These are phyloP conservation scores for Neoboletus magnificus DNA, from an alignment of 768 basidiomycete genomes.

Conservation along the genomic window DNA sequence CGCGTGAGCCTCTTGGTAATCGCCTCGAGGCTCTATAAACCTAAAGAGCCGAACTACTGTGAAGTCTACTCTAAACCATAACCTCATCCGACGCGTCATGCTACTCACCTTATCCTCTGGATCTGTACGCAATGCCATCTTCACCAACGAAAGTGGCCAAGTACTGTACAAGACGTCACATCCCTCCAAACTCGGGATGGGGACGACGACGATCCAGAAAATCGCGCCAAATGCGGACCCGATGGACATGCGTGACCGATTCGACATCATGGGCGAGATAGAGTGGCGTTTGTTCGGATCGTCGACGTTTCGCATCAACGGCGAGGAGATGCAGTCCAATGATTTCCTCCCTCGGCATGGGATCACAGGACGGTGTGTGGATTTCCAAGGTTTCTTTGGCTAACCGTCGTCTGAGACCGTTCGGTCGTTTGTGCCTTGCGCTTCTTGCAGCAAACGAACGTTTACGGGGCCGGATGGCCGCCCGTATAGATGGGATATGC, in stretches of 20 bases:
- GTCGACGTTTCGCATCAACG: constrained; percentile 29
- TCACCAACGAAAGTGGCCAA: constrained; percentile 24
- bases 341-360: constrained; percentile 22
- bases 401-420: neutral
- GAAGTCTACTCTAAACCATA: neutral
- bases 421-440: neutral
- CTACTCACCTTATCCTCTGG: constrained; percentile 20
- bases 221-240: constrained; percentile 15
- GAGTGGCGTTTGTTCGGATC: constrained; percentile 28
- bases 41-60: neutral
- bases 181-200: neutral
- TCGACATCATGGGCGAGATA: constrained; percentile 32
- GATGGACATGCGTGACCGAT: constrained; percentile 24
- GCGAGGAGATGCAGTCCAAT: constrained; percentile 21
- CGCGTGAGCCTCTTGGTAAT: neutral
- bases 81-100: constrained; percentile 4
- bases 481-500: constrained; percentile 32
- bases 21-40: neutral
- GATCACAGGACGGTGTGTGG: constrained; percentile 4
- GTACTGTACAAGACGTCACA: constrained; percentile 22
- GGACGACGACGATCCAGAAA: constrained; percentile 23
- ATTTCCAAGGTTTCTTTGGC: neutral
- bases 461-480: constrained; percentile 33
- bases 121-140: constrained; percentile 13
- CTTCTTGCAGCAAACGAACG: constrained; percentile 11